Percentiles rank a stretch among this genome's conserved stretches.
Evolutionary conservation across 495 filamentous ascomycete species (phyloP).

Genomic region (Hypoxylon rickii): DNA sequence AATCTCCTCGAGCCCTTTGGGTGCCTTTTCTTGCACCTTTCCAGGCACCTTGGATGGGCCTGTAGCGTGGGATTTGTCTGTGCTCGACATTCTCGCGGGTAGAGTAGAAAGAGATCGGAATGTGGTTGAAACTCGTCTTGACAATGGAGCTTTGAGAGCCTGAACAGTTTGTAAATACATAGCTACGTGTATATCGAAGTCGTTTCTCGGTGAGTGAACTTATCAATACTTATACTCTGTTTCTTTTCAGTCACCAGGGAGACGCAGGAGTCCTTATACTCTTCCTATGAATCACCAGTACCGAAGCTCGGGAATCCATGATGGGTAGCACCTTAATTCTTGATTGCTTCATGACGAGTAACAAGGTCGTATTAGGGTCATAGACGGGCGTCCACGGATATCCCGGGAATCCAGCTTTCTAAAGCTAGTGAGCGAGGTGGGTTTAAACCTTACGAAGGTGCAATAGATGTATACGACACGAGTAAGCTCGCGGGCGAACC

Average conservation of each 20-base stretch:
- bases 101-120: slow-evolving; percentile 1
- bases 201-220: not conserved
- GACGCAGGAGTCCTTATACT: not conserved
- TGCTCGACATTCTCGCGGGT: slow-evolving; percentile 12
- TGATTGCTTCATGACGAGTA: slow-evolving; percentile 6
- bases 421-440: not conserved
- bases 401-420: not conserved
- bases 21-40: slow-evolving; percentile 16
- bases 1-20: slow-evolving; percentile 10
- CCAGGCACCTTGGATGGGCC: slow-evolving; percentile 19
- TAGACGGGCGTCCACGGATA: not conserved
- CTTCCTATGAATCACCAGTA: slow-evolving; percentile 17
- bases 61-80: slow-evolving; percentile 23
- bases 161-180: slow-evolving; percentile 19
- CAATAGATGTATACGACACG: not conserved
- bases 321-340: not conserved
- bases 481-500: too few relatives aligned
- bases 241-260: not conserved
- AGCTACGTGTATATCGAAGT: not conserved
- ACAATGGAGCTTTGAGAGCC: not conserved
- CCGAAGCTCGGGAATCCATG: not conserved
- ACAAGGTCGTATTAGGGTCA: not conserved
- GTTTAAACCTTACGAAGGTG: not conserved
- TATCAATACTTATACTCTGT: slow-evolving; percentile 8
- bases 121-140: not conserved